phyloP scores from a whole-genome alignment of 129 eudicot species.

The Tanacetum coccineum region DNA sequence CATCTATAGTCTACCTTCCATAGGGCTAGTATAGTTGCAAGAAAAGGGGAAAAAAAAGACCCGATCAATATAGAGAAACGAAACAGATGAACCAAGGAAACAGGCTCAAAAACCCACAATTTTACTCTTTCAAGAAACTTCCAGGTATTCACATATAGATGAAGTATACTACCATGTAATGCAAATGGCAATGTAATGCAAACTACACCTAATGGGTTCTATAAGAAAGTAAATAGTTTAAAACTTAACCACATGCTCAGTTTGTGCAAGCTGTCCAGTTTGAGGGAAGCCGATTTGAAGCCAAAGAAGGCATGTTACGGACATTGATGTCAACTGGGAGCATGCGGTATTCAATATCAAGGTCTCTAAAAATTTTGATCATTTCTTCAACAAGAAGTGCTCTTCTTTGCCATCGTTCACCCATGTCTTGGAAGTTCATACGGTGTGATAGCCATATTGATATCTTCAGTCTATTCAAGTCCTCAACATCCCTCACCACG shows the following conservation, averaged over 20 bases:
- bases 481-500: conserved; percentile 65
- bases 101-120: not conserved
- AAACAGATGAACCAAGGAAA: conserved; percentile 6
- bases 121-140: not conserved
- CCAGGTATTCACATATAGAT: conserved; percentile 6
- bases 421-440: conserved; percentile 76
- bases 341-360: conserved; percentile 67
- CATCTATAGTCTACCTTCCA: not conserved
- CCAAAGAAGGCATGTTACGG: conserved; percentile 53
- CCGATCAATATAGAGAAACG: not conserved
- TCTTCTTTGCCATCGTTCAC: conserved; percentile 62
- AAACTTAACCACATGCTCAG: conserved; percentile 15
- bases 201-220: not conserved
- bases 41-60: too few relatives aligned
- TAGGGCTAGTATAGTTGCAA: not conserved
- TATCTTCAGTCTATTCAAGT: conserved; percentile 62
- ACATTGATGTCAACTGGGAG: conserved; percentile 66
- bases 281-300: conserved; percentile 60
- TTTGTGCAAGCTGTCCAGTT: conserved; percentile 56
- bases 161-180: conserved; percentile 20
- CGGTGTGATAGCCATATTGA: conserved; percentile 72
- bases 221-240: not conserved
- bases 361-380: conserved; percentile 61
- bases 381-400: conserved; percentile 63
- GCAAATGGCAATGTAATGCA: not conserved